Percentiles rank a stretch among this genome's conserved stretches.
Evolutionary conservation across 495 filamentous ascomycete species (phyloP).

Genomic region (Aspergillus egyptiacus): DNA sequence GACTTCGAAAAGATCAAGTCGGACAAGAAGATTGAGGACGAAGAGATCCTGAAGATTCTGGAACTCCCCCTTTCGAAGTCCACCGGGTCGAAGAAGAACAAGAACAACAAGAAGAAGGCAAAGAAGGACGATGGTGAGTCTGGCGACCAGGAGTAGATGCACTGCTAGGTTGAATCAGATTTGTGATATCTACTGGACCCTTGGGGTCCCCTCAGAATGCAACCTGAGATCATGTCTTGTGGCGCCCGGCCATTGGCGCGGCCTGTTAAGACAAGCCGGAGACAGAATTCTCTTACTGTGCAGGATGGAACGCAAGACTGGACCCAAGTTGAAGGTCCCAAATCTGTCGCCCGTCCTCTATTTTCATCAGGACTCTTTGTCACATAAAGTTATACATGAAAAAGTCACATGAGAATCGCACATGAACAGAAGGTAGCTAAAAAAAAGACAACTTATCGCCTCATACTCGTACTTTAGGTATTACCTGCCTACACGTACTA

Average conservation of each 20-base stretch:
- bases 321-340: background rate
- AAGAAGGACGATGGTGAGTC: conserved; percentile 54
- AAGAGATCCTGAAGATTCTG: conserved; percentile 89
- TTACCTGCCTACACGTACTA: no score
- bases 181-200: conserved; percentile 11
- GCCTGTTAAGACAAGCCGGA: conserved; percentile 4
- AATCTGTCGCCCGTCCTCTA: background rate
- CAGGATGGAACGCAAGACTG: background rate
- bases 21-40: conserved; percentile 96
- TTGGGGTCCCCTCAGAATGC: conserved; percentile 11
- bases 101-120: conserved; percentile 88
- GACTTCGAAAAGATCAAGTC: conserved; percentile 78
- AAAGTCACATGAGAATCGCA: conserved; percentile 13
- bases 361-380: conserved; percentile 4
- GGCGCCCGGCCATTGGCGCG: conserved; percentile 1
- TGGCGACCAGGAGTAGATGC: conserved; percentile 53
- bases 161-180: conserved; percentile 5
- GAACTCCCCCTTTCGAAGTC: conserved; percentile 75
- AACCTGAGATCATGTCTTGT: conserved; percentile 8
- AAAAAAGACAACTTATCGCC: no score
- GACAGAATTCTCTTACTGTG: conserved; percentile 4
- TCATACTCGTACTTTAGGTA: no score
- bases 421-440: conserved; percentile 5
- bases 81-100: conserved; percentile 66
- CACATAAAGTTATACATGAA: conserved; percentile 10